Evolutionary conservation across 371 early-diverging fungal species (phyloP), one percentile per base, ranked within the genome.

Genomic region (Zychaea mexicana): DNA sequence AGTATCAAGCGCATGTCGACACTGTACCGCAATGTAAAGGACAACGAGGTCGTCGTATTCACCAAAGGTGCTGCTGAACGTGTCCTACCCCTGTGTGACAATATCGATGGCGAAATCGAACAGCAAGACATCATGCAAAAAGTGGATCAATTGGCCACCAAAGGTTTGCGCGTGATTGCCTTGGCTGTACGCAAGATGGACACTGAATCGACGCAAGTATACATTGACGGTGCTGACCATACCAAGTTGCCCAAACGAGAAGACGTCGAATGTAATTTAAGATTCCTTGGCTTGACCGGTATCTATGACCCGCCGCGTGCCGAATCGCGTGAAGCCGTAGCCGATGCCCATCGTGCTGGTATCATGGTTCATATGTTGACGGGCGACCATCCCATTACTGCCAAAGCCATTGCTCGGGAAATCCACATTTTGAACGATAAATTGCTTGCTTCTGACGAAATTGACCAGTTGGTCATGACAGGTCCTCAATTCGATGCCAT

Each of bases 331-430:
- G 83, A 74, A 4, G 94, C 95, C 36, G 95, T 97, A 15, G 80
- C 86, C 71, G 87, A 92, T 69, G 96, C 97, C 70, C 89, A 95
- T 60, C 71, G 77, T 28, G 97, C 98, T 9, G 98, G 98, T 55
- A 96, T 98, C 75, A 88, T 88, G 27, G 97, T 98, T 21, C 89
- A 93, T 63, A 97, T 98, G 96, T 84, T 97, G 22, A 98, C 98
- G 1, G 98, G 98, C 46, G 97, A 98, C 68, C 97, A 97, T 68
- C 87, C 93, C 2, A 88, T 90, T 24, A 98, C 97, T 0, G 98
- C 98, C 0, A 83, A 92, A 0, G 96, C 97, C 0, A 96, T 98
- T 75, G 97, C 97, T 8, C 85, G 88, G 47, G 89, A 97, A 67
- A 89, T 97, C 2, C 95, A 91, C 17, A 96, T 98, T 65, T 72